These are phyloP conservation scores for Acanthochlamys bracteata DNA, from an alignment of 106 monocot genomes.

Conservation along the genomic window DNA sequence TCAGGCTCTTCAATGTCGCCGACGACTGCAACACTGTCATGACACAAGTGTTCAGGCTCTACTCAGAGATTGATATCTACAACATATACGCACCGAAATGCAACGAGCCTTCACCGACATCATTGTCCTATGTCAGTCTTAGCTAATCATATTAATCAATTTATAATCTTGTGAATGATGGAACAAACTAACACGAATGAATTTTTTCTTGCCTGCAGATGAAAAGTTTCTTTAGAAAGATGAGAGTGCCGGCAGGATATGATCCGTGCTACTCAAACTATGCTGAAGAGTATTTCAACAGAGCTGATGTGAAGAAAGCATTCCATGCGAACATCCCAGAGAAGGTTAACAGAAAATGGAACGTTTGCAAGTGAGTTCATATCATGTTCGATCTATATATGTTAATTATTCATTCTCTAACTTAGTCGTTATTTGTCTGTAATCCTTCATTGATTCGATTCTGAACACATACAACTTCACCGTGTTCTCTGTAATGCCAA, in stretches of 20 bases:
- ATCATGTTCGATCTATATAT: too few species aligned
- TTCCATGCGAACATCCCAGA: slow-evolving; percentile 39
- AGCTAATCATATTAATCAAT: too few species aligned
- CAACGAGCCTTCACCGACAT: slow-evolving; percentile 14
- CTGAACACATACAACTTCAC: slow-evolving; percentile 54
- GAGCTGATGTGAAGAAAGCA: slow-evolving; percentile 41
- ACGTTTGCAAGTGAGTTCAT: slow-evolving; percentile 57
- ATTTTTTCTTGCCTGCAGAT: slow-evolving; percentile 13
- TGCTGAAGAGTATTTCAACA: slow-evolving; percentile 72
- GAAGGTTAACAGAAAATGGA: slow-evolving; percentile 28
- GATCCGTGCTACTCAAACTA: slow-evolving; percentile 69
- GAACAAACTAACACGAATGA: not conserved
- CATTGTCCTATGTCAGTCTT: slow-evolving; percentile 2
- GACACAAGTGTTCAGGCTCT: slow-evolving; percentile 33
- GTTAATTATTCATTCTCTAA: too few species aligned
- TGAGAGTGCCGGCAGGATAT: slow-evolving; percentile 43
- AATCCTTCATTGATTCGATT: slow-evolving; percentile 63
- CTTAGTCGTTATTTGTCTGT: too few species aligned
- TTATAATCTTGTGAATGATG: too few species aligned
- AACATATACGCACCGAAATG: slow-evolving; percentile 84
- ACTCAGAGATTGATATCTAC: slow-evolving; percentile 73
- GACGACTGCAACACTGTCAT: slow-evolving; percentile 34
- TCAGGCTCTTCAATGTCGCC: slow-evolving; percentile 38
- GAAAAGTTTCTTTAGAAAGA: slow-evolving; percentile 15
- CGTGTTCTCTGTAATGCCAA: slow-evolving; percentile 59